Percentiles rank a stretch among this genome's conserved stretches.
Conservation (phyloP, 2,329 filamentous ascomycete species). For the Botryosphaeria dothidea region DNA sequence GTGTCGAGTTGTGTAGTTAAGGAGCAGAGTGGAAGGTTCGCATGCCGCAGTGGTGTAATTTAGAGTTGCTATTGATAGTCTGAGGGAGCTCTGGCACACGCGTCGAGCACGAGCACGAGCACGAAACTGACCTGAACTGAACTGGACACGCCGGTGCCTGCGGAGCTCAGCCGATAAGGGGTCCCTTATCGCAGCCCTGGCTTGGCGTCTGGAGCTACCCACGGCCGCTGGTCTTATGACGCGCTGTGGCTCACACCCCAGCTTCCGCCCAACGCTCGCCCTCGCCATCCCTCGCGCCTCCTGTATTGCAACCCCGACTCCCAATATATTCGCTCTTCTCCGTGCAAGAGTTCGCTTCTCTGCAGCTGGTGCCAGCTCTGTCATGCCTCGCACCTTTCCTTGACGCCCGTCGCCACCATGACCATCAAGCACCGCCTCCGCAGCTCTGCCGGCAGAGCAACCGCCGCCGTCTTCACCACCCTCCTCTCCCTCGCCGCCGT, state of each 20-base stretch:
- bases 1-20: conserved; percentile 8
- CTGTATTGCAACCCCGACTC: not conserved
- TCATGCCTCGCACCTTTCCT: conserved; percentile 29
- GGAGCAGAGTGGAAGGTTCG: not conserved
- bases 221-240: conserved; percentile 5
- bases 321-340: not conserved
- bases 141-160: conserved; percentile 9
- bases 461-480: conserved; percentile 61
- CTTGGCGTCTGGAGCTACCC: not conserved
- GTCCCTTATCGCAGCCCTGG: not conserved
- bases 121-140: conserved; percentile 20
- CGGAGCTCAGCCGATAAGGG: conserved; percentile 19
- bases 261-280: not conserved
- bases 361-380: conserved; percentile 21
- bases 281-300: not conserved
- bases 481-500: conserved; percentile 61
- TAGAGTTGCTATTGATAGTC: conserved; percentile 5
- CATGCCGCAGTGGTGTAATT: conserved; percentile 14
- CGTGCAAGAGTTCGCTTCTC: not conserved
- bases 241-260: not conserved
- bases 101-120: conserved; percentile 16
- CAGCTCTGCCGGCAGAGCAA: conserved; percentile 19
- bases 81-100: conserved; percentile 22
- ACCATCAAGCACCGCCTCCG: conserved; percentile 17
- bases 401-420: conserved; percentile 25